Evolutionary conservation across 345 rosid genomes (phyloP), one percentile per base, ranked within the genome.

Genomic region (Aquilaria malaccensis): DNA sequence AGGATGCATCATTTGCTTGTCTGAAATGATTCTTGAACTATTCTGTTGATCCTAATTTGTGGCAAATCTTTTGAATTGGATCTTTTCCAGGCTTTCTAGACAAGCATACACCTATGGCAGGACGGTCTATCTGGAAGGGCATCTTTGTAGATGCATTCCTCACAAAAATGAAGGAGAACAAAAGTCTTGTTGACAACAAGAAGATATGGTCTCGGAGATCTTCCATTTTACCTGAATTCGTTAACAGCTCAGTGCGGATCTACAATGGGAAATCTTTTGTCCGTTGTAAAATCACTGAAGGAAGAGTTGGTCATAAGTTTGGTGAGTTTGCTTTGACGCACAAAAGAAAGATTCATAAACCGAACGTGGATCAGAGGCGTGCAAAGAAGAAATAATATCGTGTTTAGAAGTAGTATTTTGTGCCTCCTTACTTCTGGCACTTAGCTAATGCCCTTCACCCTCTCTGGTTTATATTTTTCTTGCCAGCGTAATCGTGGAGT

Each of bases 281-380:
- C 54, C 85, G 82, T 2, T 70, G 77, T 45, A 80, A 80, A 82
- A 77, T 80, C 67, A 80, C 76, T 6, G 85, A 80, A 72, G 74
- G 70, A 10, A 80, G 69, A 73, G 81, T 80, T 43, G 84, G 84
- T 30, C 84, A 77, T 65, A 80, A 77, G 58, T 80, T 80, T 70
- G 81, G 80, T 14, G 84, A 80, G 72, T 74, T 80, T 53, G 79
- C 81, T 43, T 52, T 72, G 33, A 80, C 85, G 11, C 68, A 78
- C 45, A 76, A 71, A 55, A 50, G 80, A 14, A 71, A 12, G 31
- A 37, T 37, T 4, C 43, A 37, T 37, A 37, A 37, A 37, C 43
- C 7, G 7, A 9, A 4, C 13, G 2, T 9, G 52, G 46, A 51
- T 41, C 55, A 61, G 51, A 9, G 41, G 45, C 30, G 65, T 11